Evolutionary conservation across 106 monocot species (phyloP), one percentile per base, ranked within the genome.

Genomic region (Dioscorea dumetorum): DNA sequence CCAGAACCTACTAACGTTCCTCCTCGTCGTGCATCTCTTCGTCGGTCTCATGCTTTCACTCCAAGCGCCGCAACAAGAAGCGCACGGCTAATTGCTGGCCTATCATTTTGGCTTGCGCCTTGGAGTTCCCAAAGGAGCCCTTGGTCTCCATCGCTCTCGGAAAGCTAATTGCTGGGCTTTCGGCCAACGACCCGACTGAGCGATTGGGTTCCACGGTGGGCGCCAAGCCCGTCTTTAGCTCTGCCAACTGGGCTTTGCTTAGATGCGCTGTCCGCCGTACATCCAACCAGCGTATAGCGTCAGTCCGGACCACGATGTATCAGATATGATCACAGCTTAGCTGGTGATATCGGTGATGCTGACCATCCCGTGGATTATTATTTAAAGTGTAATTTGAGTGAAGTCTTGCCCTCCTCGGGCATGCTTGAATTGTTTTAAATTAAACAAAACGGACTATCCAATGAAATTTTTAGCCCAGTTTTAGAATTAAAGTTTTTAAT

Each of bases 51-150:
- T 95, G 91, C 73, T 91, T 95, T 68, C 75, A 76, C 0, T 72
- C 81, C 31, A 72, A 57, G 22, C 23, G 31, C 63, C 58, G 60
- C 16, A 61, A 70, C 21, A 61, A 68, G 61, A 78, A 71, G 68
- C 76, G 57, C 23, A 33, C 22, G n/a, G n/a, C n/a, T n/a, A n/a
- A n/a, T n/a, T n/a, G n/a, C n/a, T n/a, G n/a, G n/a, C n/a, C n/a
- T 51, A 97, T 89, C 76, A 84, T 97, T 66, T 84, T 97, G 0
- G 95, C 89, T 1, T 79, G 88, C 4, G 88, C 91, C 14, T 80
- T 97, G 21, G n/a, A 97, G 68, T 97, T 97, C 71, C 95, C 95
- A 3, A 88, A 88, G 68, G 91, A 91, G n/a, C 83, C 88, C 18
- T 0, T 68, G 2, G 67, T 80, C 12, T 78, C 84, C 11, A 52